A percentile compares a stretch with the other conserved stretches of the same genome.
phyloP scores from a whole-genome alignment of 2,329 filamentous ascomycete species.

The Exophiala phaeomuriformis region DNA sequence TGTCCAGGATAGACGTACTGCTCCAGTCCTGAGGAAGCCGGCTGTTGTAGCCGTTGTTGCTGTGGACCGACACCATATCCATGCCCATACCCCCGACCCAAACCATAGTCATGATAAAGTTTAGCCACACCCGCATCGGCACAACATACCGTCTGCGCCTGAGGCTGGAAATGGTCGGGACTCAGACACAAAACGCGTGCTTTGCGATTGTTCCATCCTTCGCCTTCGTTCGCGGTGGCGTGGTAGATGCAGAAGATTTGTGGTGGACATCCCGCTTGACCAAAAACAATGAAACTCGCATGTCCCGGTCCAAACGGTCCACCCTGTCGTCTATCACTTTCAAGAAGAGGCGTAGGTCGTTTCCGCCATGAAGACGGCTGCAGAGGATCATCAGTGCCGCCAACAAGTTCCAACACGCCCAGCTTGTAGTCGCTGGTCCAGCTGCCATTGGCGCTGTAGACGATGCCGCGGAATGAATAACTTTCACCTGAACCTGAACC shows the following conservation, averaged over 20 bases:
- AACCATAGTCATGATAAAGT: no score
- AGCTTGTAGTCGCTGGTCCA: constrained; percentile 27
- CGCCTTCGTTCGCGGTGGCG: constrained; percentile 19
- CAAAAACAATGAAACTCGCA: constrained; percentile 22
- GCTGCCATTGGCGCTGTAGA: constrained; percentile 26
- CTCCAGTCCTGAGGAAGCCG: neutral
- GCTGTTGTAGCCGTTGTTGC: neutral
- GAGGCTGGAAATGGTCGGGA: constrained; percentile 12
- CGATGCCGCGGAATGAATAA: constrained; percentile 20
- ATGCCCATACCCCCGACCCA: no score
- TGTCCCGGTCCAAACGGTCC: constrained; percentile 27
- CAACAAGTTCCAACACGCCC: constrained; percentile 17
- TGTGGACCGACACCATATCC: neutral
- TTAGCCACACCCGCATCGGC: neutral
- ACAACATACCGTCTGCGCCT: constrained; percentile 20
- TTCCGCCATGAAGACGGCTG: constrained; percentile 21
- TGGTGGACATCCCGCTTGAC: neutral
- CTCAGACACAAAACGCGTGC: constrained; percentile 18
- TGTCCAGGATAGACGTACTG: no score
- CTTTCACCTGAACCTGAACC: neutral
- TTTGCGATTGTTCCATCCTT: constrained; percentile 26
- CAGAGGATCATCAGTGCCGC: constrained; percentile 8
- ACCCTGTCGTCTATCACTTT: constrained; percentile 13
- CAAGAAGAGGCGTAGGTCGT: constrained; percentile 18
- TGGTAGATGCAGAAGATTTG: constrained; percentile 26